Evolutionary conservation across 345 rosid species (phyloP).

Genomic region (Syzygium aromaticum): DNA sequence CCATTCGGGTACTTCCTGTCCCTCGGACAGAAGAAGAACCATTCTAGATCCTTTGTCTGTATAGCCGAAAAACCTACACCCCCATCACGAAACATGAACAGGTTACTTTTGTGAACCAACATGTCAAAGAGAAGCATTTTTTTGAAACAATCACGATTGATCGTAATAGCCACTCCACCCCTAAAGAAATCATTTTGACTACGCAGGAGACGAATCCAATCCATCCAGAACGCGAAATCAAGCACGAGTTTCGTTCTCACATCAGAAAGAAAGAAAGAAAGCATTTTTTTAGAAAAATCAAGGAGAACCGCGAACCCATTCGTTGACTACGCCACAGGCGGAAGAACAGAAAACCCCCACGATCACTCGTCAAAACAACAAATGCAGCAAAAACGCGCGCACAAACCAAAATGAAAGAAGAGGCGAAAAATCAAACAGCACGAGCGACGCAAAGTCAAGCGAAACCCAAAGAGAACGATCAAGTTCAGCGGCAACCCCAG

Average conservation of each 20-base stretch:
- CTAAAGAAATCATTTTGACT: neutral
- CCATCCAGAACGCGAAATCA: neutral
- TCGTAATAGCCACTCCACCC: neutral
- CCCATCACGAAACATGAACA: neutral
- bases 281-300: neutral
- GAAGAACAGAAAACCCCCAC: neutral
- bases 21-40: slow-evolving; percentile 95
- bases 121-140: neutral
- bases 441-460: neutral
- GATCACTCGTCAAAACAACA: neutral
- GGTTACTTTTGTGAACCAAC: neutral
- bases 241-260: neutral
- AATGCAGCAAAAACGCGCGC: neutral
- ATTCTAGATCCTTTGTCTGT: slow-evolving; percentile 52
- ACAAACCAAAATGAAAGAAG: neutral
- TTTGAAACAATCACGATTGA: neutral
- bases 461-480: neutral
- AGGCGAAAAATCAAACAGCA: neutral
- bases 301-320: neutral
- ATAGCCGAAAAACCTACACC: slow-evolving; percentile 54
- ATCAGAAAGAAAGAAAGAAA: neutral
- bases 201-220: neutral
- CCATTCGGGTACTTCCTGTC: slow-evolving; percentile 92
- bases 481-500: neutral
- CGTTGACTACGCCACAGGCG: neutral